Evolutionary conservation across 1,284 basidiomycete genomes (phyloP), one percentile per base, ranked within the genome.

Genomic region (Ganoderma resinaceum): DNA sequence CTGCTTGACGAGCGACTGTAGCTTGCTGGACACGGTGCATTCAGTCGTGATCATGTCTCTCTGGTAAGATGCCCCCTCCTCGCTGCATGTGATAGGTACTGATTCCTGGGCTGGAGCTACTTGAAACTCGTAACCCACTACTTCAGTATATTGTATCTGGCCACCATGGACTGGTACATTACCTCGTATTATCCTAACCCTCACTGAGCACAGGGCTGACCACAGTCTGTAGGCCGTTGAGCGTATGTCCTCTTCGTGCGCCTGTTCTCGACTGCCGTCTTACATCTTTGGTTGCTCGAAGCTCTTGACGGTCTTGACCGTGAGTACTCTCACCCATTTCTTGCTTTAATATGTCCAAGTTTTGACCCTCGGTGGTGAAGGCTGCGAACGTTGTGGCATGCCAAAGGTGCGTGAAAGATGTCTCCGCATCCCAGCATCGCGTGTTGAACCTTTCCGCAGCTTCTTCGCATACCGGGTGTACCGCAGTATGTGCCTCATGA

Each of bases 61-160:
- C 52, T 55, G 52, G 52, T 55, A 33, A 7, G 52, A 23, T 12
- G 7, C 0, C 2, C 52, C 1, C 16, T 55, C 52, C 33, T 8
- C 29, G 52, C 52, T 33, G 8, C 43, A n/a, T 11, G 52, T 0
- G 31, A 16, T 18, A 26, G 16, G 20, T 7, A 11, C 31, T 29
- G 52, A 52, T 26, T 26, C 46, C 46, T 26, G 46, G 46, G 46
- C 46, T 52, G 52, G 31, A 55, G 52, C 29, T 55, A 55, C 31
- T 55, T 55, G 52, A 55, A 55, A 33, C 52, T 55, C 18, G 52
- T 55, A 55, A 55, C 52, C 52, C 14, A 55, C 31, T 55, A 55
- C 52, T 55, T 55, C 52, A 55, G 31, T 55, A 55, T 55, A 55
- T 31, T 78, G 55, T 73, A 77, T 72, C 72, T 81, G 37, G 70